phyloP scores from a whole-genome alignment of 768 basidiomycete genomes.

The Pleurotus citrinopileatus region DNA sequence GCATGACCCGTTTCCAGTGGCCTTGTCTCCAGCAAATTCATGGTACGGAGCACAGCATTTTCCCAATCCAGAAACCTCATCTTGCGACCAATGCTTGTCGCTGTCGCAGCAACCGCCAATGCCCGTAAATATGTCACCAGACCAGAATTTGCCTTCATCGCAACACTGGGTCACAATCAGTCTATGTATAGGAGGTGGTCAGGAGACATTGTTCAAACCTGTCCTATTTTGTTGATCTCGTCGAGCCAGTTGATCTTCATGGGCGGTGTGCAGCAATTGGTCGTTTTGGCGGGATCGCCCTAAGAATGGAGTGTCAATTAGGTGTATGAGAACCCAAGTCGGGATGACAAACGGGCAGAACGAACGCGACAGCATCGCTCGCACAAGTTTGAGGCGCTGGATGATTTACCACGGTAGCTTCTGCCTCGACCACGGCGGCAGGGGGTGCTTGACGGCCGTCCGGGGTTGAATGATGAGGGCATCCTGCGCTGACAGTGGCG shows the following conservation, averaged over 20 bases:
- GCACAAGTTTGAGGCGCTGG: neutral
- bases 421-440: neutral
- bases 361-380: neutral
- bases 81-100: slow-evolving; percentile 9
- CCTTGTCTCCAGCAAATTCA: slow-evolving; percentile 6
- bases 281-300: neutral
- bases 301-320: neutral
- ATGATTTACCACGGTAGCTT: too few species aligned
- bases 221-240: slow-evolving; percentile 1
- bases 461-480: neutral
- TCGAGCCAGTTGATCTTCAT: slow-evolving; percentile 7
- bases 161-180: neutral
- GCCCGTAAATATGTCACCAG: neutral
- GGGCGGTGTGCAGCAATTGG: neutral
- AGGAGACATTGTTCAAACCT: too few species aligned
- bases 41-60: slow-evolving; percentile 4
- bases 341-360: neutral
- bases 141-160: neutral
- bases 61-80: slow-evolving; percentile 1
- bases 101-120: slow-evolving; percentile 1
- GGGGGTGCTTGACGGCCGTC: neutral
- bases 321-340: neutral
- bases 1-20: slow-evolving; percentile 1
- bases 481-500: too few species aligned
- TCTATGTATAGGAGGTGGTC: neutral